phyloP scores from a whole-genome alignment of 441 rosid species.

The Euphorbia schlechtendalii region DNA sequence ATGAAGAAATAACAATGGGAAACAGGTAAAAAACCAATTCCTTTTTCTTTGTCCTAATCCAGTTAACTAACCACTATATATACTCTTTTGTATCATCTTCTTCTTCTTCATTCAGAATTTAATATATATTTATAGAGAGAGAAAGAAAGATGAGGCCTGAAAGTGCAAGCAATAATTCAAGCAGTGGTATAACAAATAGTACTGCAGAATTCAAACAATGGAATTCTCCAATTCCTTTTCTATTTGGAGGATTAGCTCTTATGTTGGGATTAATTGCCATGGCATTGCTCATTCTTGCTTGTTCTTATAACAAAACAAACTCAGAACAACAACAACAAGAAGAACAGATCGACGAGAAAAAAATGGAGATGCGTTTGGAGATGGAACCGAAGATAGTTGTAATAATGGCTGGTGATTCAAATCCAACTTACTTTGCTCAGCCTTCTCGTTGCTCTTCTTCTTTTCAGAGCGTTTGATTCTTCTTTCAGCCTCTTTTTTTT shows the following conservation, averaged over 20 bases:
- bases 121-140: background rate
- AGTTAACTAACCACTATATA: background rate
- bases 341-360: slow-evolving; percentile 18
- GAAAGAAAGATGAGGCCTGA: slow-evolving; percentile 4
- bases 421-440: slow-evolving; percentile 67
- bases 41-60: slow-evolving; percentile 6
- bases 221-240: slow-evolving; percentile 46
- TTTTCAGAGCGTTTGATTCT: too few relatives aligned
- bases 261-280: slow-evolving; percentile 46
- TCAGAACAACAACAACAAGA: slow-evolving; percentile 24
- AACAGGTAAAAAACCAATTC: background rate
- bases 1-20: background rate
- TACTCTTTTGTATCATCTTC: background rate
- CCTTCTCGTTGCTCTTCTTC: slow-evolving; percentile 26
- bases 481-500: background rate
- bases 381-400: slow-evolving; percentile 54
- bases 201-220: slow-evolving; percentile 26
- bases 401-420: slow-evolving; percentile 70
- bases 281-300: slow-evolving; percentile 49
- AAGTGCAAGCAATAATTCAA: background rate
- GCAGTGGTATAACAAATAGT: slow-evolving; percentile 17
- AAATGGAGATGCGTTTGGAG: slow-evolving; percentile 13
- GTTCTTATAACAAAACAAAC: slow-evolving; percentile 26
- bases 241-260: slow-evolving; percentile 42
- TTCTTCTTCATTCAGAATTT: background rate